Evolutionary conservation across 2,329 filamentous ascomycete genomes (phyloP), one percentile per base, ranked within the genome.

Genomic region (Scleromitrula shiraiana): DNA sequence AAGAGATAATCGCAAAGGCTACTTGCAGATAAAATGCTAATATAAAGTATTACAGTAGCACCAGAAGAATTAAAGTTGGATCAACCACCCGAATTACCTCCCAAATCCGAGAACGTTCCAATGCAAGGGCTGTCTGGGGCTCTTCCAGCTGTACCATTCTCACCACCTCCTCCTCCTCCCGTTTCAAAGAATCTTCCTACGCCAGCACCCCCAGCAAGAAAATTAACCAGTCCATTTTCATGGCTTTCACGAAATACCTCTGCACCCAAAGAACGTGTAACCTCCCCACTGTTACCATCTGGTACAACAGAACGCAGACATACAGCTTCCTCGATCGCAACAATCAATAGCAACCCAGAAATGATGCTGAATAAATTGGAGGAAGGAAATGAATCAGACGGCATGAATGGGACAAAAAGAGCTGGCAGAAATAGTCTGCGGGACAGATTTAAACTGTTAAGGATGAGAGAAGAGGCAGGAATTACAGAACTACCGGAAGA

Each of bases 171-270:
- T 19, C 56, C 56, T 36, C 49, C 58, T 27, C 26, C 53, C 23
- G 39, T 55, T 42, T 23, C 50, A 7, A 44, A 50, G 7, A 50
- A 30, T n/a, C 55, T 56, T 39, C 52, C 62, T 37, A 50, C 56
- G 17, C 56, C 59, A 19, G 48, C 60, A 19, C 54, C 54, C 27
- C 53, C 61, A 10, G 56, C 76, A 51, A 75, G 88, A 61, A 95
- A 93, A 65, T 77, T 94, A 47, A 90, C 87, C 7, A 88, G 87
- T 57, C 88, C 85, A n/a, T 94, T 95, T 59, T 80, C 87, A 32
- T 91, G 87, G 82, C 75, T 94, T 32, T 88, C 87, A 26, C 74
- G 88, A 56, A 83, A 75, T 64, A 78, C 80, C 9, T 73, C 75
- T 29, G 77, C 75, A 62, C 70, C 74, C 4, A 75, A 76, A 54